phyloP scores from a whole-genome alignment of 2,329 filamentous ascomycete genomes.

The Calcarisporium arbuscula region DNA sequence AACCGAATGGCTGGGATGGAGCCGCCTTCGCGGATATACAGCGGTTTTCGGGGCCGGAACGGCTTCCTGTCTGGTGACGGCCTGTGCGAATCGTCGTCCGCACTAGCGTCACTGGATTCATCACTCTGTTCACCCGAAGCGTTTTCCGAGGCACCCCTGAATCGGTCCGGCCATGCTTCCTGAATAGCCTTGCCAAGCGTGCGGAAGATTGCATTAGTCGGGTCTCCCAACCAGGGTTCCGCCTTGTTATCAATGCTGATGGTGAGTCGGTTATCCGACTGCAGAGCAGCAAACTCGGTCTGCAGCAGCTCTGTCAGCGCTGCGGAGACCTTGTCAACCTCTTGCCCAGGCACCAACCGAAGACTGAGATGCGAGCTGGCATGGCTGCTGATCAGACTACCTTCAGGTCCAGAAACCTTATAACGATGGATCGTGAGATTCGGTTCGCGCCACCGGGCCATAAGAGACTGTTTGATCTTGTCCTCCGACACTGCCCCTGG shows the following conservation, averaged over 20 bases:
- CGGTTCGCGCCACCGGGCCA: slow-evolving; percentile 92
- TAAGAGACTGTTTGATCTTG: slow-evolving; percentile 74
- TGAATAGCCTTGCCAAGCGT: slow-evolving; percentile 82
- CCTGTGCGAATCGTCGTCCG: slow-evolving; percentile 8
- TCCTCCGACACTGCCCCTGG: slow-evolving; percentile 54
- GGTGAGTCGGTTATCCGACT: slow-evolving; percentile 72
- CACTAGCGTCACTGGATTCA: not conserved
- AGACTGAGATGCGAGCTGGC: slow-evolving; percentile 86
- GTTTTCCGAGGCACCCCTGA: slow-evolving; percentile 17
- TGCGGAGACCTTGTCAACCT: slow-evolving; percentile 68
- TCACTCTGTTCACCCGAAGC: not conserved
- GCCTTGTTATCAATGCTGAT: slow-evolving; percentile 88
- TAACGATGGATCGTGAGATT: slow-evolving; percentile 92
- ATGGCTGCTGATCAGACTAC: slow-evolving; percentile 83
- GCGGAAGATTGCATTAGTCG: slow-evolving; percentile 82
- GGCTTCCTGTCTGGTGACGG: slow-evolving; percentile 13
- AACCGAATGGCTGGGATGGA: slow-evolving; percentile 94
- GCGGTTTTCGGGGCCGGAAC: slow-evolving; percentile 51
- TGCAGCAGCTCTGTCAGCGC: slow-evolving; percentile 62
- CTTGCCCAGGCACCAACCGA: slow-evolving; percentile 88
- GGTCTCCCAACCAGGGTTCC: slow-evolving; percentile 93
- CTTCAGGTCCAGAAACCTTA: slow-evolving; percentile 85
- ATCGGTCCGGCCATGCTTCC: slow-evolving; percentile 68
- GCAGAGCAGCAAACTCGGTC: slow-evolving; percentile 64
- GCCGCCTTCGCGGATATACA: slow-evolving; percentile 94